Percentiles rank a stretch among this genome's conserved stretches.
phyloP scores from a whole-genome alignment of 352 stramenopile genomes.

The Globisporangium spiculum region DNA sequence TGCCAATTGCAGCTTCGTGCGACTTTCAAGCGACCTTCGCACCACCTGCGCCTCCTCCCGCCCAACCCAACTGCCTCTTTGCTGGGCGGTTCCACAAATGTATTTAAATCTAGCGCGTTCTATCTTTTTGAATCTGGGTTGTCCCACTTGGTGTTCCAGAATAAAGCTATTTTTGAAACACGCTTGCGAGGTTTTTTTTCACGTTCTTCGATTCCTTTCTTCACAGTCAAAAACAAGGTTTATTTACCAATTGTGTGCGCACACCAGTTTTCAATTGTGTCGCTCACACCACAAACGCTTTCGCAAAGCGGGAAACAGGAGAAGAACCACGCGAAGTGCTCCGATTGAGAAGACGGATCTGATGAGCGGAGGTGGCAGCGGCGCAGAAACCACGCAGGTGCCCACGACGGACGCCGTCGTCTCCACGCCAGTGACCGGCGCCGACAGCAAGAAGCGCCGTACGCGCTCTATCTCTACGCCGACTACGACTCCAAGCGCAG shows the following conservation, averaged over 20 bases:
- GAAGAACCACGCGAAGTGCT: slow-evolving; percentile 2
- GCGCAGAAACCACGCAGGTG: slow-evolving; percentile 21
- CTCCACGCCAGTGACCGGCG: slow-evolving; percentile 18
- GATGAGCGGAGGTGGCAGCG: slow-evolving; percentile 2
- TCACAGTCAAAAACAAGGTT: slow-evolving; percentile 1
- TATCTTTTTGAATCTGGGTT: background rate
- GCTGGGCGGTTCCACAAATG: background rate
- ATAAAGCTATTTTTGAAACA: background rate
- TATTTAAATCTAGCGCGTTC: background rate
- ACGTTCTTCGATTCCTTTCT: background rate
- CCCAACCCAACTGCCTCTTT: background rate
- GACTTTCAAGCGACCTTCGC: slow-evolving; percentile 27
- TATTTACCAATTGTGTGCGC: slow-evolving; percentile 20
- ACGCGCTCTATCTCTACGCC: slow-evolving; percentile 15
- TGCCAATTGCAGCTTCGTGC: slow-evolving; percentile 23
- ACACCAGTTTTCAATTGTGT: too few species aligned
- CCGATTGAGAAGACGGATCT: background rate
- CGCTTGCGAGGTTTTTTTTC: background rate
- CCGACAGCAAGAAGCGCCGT: slow-evolving; percentile 38
- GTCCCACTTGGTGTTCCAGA: background rate
- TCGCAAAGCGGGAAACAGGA: slow-evolving; percentile 13
- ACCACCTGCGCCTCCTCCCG: background rate
- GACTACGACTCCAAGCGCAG: background rate
- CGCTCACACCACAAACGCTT: slow-evolving; percentile 12
- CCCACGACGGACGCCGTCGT: slow-evolving; percentile 15